These are phyloP conservation scores for Trichoderma sp. DNA, from an alignment of 2,329 filamentous ascomycete genomes.

Conservation along the genomic window DNA sequence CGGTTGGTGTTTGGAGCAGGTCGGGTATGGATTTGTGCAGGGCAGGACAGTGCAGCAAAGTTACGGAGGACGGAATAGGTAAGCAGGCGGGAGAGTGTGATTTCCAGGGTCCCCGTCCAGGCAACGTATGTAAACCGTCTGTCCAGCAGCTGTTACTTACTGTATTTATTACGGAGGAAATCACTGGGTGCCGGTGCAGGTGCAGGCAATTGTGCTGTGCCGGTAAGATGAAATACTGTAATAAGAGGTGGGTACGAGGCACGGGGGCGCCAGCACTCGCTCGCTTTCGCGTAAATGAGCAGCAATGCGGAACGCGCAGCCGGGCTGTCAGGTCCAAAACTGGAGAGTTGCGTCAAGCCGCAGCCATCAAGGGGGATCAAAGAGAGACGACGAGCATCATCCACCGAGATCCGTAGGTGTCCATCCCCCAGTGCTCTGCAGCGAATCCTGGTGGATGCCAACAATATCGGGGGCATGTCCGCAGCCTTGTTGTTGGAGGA, in stretches of 20 bases:
- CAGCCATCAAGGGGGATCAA: background rate
- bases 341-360: background rate
- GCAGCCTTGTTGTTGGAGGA: conserved; percentile 11
- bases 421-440: background rate
- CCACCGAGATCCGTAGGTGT: background rate
- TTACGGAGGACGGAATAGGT: background rate
- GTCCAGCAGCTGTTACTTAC: too few species aligned
- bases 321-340: background rate
- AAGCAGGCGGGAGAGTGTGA: too few species aligned
- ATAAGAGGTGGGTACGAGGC: too few species aligned
- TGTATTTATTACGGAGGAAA: too few species aligned
- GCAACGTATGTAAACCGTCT: too few species aligned
- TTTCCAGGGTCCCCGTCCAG: too few species aligned
- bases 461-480: conserved; percentile 40
- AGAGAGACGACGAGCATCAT: background rate
- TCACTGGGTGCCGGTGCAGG: too few species aligned
- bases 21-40: conserved; percentile 1
- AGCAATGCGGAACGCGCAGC: conserved; percentile 22
- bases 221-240: too few species aligned
- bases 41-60: conserved; percentile 5
- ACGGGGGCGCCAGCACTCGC: conserved; percentile 6
- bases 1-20: background rate
- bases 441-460: conserved; percentile 38
- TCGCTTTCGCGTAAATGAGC: conserved; percentile 25
- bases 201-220: too few species aligned